Conservation (phyloP, 768 basidiomycete species). For the Mycena venus region DNA sequence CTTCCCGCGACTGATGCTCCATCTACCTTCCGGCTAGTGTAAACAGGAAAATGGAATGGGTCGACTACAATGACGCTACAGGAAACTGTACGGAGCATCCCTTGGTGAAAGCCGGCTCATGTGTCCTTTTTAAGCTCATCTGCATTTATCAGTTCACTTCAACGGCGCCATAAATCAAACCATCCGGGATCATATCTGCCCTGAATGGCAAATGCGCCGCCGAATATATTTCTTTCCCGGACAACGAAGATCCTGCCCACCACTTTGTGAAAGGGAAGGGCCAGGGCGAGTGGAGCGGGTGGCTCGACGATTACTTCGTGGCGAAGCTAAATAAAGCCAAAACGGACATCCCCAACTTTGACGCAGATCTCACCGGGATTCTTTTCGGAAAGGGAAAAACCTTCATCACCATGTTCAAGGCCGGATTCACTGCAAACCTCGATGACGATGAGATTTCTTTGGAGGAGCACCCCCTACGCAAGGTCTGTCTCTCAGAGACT, state of each 20-base stretch:
- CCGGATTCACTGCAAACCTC: slow-evolving; percentile 1
- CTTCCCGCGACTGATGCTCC: neutral
- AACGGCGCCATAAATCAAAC: neutral
- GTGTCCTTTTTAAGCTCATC: neutral
- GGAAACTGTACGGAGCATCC: neutral
- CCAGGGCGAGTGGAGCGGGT: neutral
- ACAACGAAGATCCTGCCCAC: neutral
- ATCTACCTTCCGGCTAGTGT: neutral
- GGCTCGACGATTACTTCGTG: neutral
- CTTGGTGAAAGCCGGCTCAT: neutral
- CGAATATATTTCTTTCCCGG: slow-evolving; percentile 15
- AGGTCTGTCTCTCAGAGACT: neutral
- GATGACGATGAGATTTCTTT: neutral
- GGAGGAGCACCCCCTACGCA: slow-evolving; percentile 6
- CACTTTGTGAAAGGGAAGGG: slow-evolving; percentile 16
- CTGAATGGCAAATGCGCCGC: slow-evolving; percentile 16
- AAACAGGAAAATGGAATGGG: slow-evolving; percentile 2
- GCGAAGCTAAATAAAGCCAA: neutral
- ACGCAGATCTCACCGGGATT: slow-evolving; percentile 6
- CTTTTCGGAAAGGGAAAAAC: slow-evolving; percentile 21
- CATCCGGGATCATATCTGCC: slow-evolving; percentile 8
- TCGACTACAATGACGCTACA: neutral
- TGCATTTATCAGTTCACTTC: slow-evolving; percentile 14
- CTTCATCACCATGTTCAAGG: neutral
- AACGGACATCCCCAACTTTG: neutral